phyloP scores from a whole-genome alignment of 2,329 filamentous ascomycete species.

The Beauveria asiatica region DNA sequence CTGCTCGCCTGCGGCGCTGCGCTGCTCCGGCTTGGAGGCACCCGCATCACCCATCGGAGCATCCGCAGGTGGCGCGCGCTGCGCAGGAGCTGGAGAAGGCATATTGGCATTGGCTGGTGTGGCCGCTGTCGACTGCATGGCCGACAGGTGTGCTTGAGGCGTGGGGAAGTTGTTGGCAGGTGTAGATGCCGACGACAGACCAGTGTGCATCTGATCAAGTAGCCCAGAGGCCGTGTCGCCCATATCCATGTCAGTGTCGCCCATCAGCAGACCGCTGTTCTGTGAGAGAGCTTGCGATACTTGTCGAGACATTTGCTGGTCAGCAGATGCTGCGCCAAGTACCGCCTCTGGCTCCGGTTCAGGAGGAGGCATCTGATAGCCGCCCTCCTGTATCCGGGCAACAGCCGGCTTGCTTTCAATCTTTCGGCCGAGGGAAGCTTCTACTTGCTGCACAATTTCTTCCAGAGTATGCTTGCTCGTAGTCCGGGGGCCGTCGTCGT shows the following conservation, averaged over 20 bases:
- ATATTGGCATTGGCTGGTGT: conserved; percentile 45
- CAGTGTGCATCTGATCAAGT: conserved; percentile 61
- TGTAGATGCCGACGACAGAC: conserved; percentile 50
- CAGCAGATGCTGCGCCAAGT: conserved; percentile 15
- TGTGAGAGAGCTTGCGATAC: conserved; percentile 48
- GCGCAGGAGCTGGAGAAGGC: conserved; percentile 34
- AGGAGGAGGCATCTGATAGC: conserved; percentile 55
- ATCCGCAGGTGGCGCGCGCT: conserved; percentile 15
- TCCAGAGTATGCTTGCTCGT: conserved; percentile 52
- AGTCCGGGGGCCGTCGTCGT: conserved; percentile 27
- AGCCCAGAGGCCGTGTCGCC: conserved; percentile 54
- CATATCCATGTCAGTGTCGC: conserved; percentile 57
- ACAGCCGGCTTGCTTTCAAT: conserved; percentile 57
- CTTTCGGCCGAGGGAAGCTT: conserved; percentile 59
- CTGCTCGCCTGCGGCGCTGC: conserved; percentile 36
- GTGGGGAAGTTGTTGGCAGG: conserved; percentile 53
- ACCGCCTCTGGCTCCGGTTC: conserved; percentile 29
- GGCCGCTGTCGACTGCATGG: conserved; percentile 44
- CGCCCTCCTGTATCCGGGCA: conserved; percentile 68
- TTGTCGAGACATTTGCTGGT: conserved; percentile 38
- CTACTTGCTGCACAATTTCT: conserved; percentile 66
- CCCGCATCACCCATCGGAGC: conserved; percentile 37
- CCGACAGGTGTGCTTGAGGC: conserved; percentile 51
- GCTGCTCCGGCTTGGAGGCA: conserved; percentile 29
- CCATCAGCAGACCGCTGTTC: conserved; percentile 42